phyloP scores from a whole-genome alignment of 306 rosid genomes.

The Fragaria iinumae region DNA sequence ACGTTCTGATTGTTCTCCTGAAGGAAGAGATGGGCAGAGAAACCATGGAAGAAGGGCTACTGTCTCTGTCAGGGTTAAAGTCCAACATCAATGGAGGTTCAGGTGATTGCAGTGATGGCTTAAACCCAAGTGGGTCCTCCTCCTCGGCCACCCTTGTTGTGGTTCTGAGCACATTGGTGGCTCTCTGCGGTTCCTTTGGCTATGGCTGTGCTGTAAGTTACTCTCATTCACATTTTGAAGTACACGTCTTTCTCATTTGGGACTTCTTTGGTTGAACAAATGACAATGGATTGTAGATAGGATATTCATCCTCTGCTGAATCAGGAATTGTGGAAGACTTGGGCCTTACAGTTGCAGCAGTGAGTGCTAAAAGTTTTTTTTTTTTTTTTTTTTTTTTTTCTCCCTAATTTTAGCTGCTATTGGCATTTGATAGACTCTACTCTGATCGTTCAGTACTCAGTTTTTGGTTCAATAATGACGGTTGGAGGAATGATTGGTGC shows the following conservation, averaged over 20 bases:
- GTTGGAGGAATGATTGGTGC: constrained; percentile 45
- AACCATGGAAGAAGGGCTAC: constrained; percentile 12
- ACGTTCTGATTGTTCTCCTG: background rate
- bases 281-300: constrained; percentile 25
- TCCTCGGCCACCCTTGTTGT: constrained; percentile 5
- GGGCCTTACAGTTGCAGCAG: constrained; percentile 36
- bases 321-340: constrained; percentile 37
- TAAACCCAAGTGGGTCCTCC: constrained; percentile 2
- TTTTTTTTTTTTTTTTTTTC: too few relatives aligned
- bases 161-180: constrained; percentile 20
- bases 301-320: constrained; percentile 39
- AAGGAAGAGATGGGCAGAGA: background rate
- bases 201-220: constrained; percentile 17
- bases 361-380: background rate
- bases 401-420: too few relatives aligned
- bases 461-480: constrained; percentile 38
- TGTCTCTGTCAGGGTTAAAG: background rate
- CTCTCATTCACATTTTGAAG: background rate
- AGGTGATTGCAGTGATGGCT: background rate
- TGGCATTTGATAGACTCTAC: background rate
- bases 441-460: constrained; percentile 33
- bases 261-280: background rate
- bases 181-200: background rate
- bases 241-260: background rate
- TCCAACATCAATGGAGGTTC: background rate